Base-by-base conservation (phyloP, 805 yeast species). In the Zygosaccharomyces gambellarensis region DNA sequence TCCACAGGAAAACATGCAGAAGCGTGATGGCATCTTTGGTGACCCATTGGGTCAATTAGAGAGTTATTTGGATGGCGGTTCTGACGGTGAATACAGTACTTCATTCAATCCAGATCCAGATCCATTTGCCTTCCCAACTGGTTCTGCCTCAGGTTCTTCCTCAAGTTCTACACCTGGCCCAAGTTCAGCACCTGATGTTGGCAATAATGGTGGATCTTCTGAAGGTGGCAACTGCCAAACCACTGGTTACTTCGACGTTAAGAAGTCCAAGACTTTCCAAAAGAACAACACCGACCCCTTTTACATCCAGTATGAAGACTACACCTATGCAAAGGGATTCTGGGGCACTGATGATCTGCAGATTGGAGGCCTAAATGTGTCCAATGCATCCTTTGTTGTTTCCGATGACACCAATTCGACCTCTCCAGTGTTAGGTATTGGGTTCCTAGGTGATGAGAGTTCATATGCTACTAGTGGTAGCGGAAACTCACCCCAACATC, bases 401-500 rank as follows among this genome's bases (percentile, higher is more conserved):
- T 92, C 86, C 3, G 79, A 80, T 60, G 65, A 67, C 34, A 78
- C 87, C 1, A 79, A 80, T 52, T 80, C 90, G 2, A 65, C 80
- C 7, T 63, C 65, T 41, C 90, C 94, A 47, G 92, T 87, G 22
- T 67, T 86, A 39, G 90, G 90, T 25, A 80, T 86, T 53, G 92
- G 92, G 7, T 73, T 85, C 41, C 69, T 78, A 5, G 85, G 81
- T 12, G 73, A 86, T 47, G 96, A 89, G 65, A 72, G 79, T 3
- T 84, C 90, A 0, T 69, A 71, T 52, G 95, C 89, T 64, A 71
- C 79, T 2, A 83, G 90, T 1, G 69, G 71, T 50, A 60, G 74
- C 3, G 70, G 69, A 32, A 27, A 17, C 38, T 22, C 12, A 36
- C 39, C 12, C 14, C 29, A 12, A 22, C 36, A 5, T 45, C 61